Percentiles rank a stretch among this genome's conserved stretches.
Conservation (phyloP, 2,329 filamentous ascomycete species). For the Arachnopeziza araneosa region DNA sequence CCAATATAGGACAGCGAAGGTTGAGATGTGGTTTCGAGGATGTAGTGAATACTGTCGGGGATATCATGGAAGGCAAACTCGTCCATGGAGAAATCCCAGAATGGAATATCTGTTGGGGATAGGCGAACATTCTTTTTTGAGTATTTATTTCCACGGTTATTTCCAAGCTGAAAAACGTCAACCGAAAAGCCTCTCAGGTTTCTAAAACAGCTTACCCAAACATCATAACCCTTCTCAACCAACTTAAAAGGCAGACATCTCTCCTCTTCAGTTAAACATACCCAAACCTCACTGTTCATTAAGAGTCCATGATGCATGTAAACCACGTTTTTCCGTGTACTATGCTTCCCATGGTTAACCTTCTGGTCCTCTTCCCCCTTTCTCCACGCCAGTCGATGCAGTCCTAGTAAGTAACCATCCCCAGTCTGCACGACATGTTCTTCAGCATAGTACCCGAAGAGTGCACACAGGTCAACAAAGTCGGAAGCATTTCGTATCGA, state of each 20-base stretch:
- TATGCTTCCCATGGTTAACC: constrained; percentile 66
- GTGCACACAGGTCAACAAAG: constrained; percentile 86
- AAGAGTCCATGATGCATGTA: constrained; percentile 94
- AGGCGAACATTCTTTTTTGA: constrained; percentile 84
- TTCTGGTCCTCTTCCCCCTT: constrained; percentile 73
- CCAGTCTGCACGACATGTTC: constrained; percentile 94
- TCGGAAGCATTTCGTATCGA: constrained; percentile 81
- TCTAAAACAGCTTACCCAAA: constrained; percentile 62
- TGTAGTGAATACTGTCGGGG: constrained; percentile 87
- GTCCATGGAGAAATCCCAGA: constrained; percentile 99
- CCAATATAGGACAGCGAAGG: constrained; percentile 89
- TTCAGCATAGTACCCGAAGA: constrained; percentile 90
- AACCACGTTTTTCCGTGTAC: constrained; percentile 74
- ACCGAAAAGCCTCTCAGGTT: constrained; percentile 2
- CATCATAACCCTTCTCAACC: constrained; percentile 88
- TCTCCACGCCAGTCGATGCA: constrained; percentile 80
- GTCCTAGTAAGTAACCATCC: constrained; percentile 86
- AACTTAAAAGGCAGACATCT: constrained; percentile 83
- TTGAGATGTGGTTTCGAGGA: constrained; percentile 77
- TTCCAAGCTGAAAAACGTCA: constrained; percentile 63
- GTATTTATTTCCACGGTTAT: constrained; percentile 98
- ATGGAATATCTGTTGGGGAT: constrained; percentile 68
- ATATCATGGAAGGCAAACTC: constrained; percentile 98
- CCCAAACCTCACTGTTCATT: constrained; percentile 99
- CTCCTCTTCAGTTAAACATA: constrained; percentile 81